A percentile compares a stretch with the other conserved stretches of the same genome.
These are phyloP conservation scores for Silene latifolia DNA, from an alignment of 148 eudicot species.

Conservation along the genomic window DNA sequence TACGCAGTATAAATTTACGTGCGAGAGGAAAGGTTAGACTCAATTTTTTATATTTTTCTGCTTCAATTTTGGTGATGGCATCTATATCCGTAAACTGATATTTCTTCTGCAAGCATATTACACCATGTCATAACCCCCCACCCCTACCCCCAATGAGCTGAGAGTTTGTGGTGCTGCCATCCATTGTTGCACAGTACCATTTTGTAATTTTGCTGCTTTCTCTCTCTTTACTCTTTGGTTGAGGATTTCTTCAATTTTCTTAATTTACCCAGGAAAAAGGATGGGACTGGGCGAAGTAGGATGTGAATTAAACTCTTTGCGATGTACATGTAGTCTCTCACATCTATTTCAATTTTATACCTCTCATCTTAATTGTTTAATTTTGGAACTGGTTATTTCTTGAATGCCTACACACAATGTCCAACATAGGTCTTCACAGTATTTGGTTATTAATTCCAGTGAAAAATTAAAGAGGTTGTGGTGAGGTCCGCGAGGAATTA, in stretches of 20 bases:
- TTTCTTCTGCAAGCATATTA: background rate
- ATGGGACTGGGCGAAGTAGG: background rate
- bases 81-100: background rate
- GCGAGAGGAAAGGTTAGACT: constrained; percentile 50
- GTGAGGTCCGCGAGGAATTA: too few species aligned
- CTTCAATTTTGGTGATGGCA: background rate
- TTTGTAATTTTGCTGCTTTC: background rate
- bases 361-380: too few species aligned
- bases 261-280: background rate
- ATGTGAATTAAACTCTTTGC: too few species aligned
- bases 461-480: too few species aligned
- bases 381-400: too few species aligned
- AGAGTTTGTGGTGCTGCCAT: background rate
- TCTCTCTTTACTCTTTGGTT: background rate
- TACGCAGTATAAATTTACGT: constrained; percentile 34
- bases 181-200: background rate
- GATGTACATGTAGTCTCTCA: too few species aligned
- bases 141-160: too few species aligned
- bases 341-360: too few species aligned
- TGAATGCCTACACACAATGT: too few species aligned
- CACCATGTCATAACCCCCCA: background rate
- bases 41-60: background rate
- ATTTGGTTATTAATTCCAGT: too few species aligned
- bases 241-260: background rate
- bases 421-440: too few species aligned